Conservation (phyloP, 169 alveolate species). For the Cryptosporidium sp. region DNA sequence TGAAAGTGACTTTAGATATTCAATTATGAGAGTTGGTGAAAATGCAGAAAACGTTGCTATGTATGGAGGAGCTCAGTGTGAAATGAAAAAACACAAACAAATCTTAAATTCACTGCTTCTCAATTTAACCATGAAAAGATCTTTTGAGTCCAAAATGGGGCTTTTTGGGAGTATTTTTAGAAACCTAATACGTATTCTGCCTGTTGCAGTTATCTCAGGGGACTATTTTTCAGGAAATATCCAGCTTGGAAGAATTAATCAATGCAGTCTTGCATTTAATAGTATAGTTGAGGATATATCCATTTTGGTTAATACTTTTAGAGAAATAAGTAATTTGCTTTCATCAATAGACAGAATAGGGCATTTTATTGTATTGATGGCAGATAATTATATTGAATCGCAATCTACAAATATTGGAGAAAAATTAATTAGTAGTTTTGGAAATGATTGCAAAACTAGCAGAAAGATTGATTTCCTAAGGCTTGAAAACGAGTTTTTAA, state of each 20-base stretch:
- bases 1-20: constrained; percentile 75
- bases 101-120: constrained; percentile 8
- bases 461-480: background rate
- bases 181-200: constrained; percentile 63
- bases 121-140: constrained; percentile 4
- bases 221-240: constrained; percentile 65
- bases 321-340: constrained; percentile 54
- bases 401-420: constrained; percentile 29
- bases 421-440: background rate
- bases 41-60: constrained; percentile 78
- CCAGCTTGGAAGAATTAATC: constrained; percentile 63
- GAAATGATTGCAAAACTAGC: background rate
- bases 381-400: constrained; percentile 30
- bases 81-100: constrained; percentile 13
- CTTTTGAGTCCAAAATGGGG: constrained; percentile 55
- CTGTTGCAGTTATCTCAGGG: constrained; percentile 61
- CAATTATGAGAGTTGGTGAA: constrained; percentile 74
- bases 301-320: constrained; percentile 70
- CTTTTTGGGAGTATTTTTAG: constrained; percentile 55
- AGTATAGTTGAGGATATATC: constrained; percentile 59
- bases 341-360: constrained; percentile 73
- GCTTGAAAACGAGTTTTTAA: constrained; percentile 26
- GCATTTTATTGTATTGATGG: constrained; percentile 51
- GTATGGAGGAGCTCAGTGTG: constrained; percentile 73
- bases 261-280: constrained; percentile 62